Evolutionary conservation across 495 filamentous ascomycete species (phyloP), one percentile per base, ranked within the genome.

Genomic region (Amniculicola lignicola): DNA sequence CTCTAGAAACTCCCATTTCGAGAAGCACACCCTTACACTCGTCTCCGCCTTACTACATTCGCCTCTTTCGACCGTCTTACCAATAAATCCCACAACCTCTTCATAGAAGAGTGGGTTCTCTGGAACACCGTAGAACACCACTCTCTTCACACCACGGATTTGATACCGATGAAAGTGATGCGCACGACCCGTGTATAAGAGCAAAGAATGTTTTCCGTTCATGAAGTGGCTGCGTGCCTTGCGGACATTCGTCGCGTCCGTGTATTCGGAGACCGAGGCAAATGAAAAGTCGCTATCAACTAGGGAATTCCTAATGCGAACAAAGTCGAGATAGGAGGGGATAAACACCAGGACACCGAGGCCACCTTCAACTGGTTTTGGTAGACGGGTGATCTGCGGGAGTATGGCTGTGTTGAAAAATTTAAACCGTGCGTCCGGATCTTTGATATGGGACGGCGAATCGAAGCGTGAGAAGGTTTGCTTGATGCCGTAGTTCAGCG

Each of bases 401-500:
- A 96, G 67, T 45, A 96, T 71, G 21, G 87, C 81, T 18, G 83
- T 82, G 23, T 80, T 87, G 73, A 97, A 97, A 72, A 90, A 92
- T 51, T 84, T 83, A 77, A 97, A 98, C n/a, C 93, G 80, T 12
- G 87, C 78, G 58, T 96, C 89, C 10, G 93, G 90, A 67, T 96
- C 92, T 14, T 79, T 75, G 1, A 78, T 70, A 11, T 85, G 80
- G 0, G 79, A 80, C 4, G 78, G 57, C 4, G 85, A 82, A 55
- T 89, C 85, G 70, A 94, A 88, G n/a, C 93, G 86, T 43, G 85
- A 86, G 71, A 98, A 97, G 2, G 86, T 95, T 71, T 96, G 93
- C 61, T 84, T 84, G 31, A 87, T 78, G 50, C 90, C 70, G 25
- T 70, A 63, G 12, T 77, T 75, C 10, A 51, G 46, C 2, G 90